Evolutionary conservation across 1,284 basidiomycete species (phyloP).

Genomic region (Trichosporon ovoides): DNA sequence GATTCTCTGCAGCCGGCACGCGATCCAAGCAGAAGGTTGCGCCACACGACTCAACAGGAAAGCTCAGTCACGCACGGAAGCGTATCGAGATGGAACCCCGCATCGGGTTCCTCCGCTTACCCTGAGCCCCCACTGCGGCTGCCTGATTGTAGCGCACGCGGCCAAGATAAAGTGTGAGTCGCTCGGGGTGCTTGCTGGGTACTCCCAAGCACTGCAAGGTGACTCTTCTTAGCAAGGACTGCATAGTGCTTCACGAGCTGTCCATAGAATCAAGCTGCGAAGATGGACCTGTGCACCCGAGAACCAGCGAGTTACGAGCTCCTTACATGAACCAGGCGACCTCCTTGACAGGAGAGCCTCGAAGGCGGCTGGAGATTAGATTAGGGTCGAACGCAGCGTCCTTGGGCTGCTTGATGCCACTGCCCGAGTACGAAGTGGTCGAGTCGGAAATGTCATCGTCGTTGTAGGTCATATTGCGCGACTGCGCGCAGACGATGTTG

Average conservation of each 20-base stretch:
- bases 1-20: no score
- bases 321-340: conserved; percentile 8
- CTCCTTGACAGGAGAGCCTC: neutral
- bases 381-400: conserved; percentile 6
- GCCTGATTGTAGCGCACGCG: no score
- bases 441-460: conserved; percentile 26
- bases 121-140: no score
- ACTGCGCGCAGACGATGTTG: conserved; percentile 47
- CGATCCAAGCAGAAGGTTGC: no score
- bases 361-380: conserved; percentile 7
- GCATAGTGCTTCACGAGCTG: neutral
- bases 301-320: neutral
- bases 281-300: neutral
- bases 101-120: no score
- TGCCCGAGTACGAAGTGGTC: conserved; percentile 8
- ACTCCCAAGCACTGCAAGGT: no score
- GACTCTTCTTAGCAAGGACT: no score
- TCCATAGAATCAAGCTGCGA: neutral
- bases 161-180: no score
- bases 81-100: no score
- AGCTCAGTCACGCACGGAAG: no score
- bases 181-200: no score
- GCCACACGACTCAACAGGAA: no score
- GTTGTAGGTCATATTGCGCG: conserved; percentile 43
- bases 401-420: neutral